Conservation (phyloP, 495 filamentous ascomycete genomes). For the Coniosporium apollinis region DNA sequence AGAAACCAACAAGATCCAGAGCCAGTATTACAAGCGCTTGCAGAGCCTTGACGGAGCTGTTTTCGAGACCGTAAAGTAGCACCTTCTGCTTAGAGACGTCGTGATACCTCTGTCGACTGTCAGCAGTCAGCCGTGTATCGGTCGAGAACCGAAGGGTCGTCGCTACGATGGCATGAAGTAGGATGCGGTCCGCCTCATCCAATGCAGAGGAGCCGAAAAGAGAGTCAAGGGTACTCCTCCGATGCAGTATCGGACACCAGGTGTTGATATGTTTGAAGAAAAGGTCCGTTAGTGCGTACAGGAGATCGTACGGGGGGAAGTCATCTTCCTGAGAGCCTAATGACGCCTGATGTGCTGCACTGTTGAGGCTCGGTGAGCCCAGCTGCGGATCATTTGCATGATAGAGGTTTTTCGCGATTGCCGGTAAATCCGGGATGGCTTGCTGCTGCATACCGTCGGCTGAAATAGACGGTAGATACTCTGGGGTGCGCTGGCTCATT, state of each 20-base stretch:
- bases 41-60: slow-evolving; percentile 71
- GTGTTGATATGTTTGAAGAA: slow-evolving; percentile 87
- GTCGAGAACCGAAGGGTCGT: slow-evolving; percentile 70
- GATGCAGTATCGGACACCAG: slow-evolving; percentile 79
- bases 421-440: background rate
- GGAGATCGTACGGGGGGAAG: slow-evolving; percentile 67
- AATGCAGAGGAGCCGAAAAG: slow-evolving; percentile 63
- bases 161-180: slow-evolving; percentile 74
- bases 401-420: slow-evolving; percentile 31
- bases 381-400: slow-evolving; percentile 21
- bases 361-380: slow-evolving; percentile 29
- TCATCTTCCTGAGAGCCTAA: slow-evolving; percentile 41
- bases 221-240: slow-evolving; percentile 58
- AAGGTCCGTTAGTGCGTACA: slow-evolving; percentile 65
- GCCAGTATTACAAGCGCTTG: slow-evolving; percentile 74
- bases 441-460: background rate
- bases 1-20: slow-evolving; percentile 59
- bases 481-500: background rate
- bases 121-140: slow-evolving; percentile 52
- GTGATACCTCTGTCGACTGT: slow-evolving; percentile 54
- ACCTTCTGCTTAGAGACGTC: slow-evolving; percentile 71
- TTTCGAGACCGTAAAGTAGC: slow-evolving; percentile 66
- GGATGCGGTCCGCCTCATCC: slow-evolving; percentile 63
- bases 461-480: background rate
- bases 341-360: slow-evolving; percentile 12